These are phyloP conservation scores for Pilobolus umbonatus DNA, from an alignment of 192 early-diverging fungal genomes.

Conservation along the genomic window DNA sequence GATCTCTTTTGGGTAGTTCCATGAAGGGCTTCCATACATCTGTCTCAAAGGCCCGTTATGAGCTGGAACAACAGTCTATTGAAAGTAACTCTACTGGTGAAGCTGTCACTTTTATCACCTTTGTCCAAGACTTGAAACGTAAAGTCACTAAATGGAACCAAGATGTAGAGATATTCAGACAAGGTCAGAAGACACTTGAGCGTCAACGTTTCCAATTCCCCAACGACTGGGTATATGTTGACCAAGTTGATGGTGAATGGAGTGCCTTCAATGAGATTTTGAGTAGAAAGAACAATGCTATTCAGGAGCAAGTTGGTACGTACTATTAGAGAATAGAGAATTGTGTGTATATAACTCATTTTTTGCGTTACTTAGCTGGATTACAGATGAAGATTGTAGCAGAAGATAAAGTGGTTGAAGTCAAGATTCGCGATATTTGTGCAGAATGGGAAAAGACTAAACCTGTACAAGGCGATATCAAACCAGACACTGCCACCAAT, in stretches of 20 bases:
- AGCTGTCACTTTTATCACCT: slow-evolving; percentile 90
- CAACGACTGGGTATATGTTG: slow-evolving; percentile 91
- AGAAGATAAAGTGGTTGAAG: slow-evolving; percentile 85
- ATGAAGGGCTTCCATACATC: slow-evolving; percentile 78
- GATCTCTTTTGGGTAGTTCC: slow-evolving; percentile 65
- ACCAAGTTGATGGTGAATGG: slow-evolving; percentile 97
- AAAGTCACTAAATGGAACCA: slow-evolving; percentile 71
- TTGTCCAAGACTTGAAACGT: slow-evolving; percentile 91
- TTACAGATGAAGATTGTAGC: slow-evolving; percentile 93
- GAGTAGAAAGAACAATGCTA: slow-evolving; percentile 80
- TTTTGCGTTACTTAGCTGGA: no score
- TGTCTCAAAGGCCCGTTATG: slow-evolving; percentile 71
- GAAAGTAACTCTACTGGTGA: slow-evolving; percentile 84
- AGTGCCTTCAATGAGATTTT: slow-evolving; percentile 95
- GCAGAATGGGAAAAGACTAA: slow-evolving; percentile 94
- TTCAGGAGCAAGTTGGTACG: slow-evolving; percentile 95
- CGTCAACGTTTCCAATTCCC: slow-evolving; percentile 93
- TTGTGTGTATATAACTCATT: no score
- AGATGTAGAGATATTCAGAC: slow-evolving; percentile 84
- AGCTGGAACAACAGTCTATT: slow-evolving; percentile 85
- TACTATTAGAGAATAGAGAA: no score
- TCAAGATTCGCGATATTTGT: slow-evolving; percentile 75
- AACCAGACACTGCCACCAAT: slow-evolving; percentile 79
- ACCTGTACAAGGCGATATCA: slow-evolving; percentile 90
- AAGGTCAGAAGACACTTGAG: slow-evolving; percentile 90